Percentiles rank a stretch among this genome's conserved stretches.
These are phyloP conservation scores for Fusarium dlaminii DNA, from an alignment of 2,329 filamentous ascomycete species.

Conservation along the genomic window DNA sequence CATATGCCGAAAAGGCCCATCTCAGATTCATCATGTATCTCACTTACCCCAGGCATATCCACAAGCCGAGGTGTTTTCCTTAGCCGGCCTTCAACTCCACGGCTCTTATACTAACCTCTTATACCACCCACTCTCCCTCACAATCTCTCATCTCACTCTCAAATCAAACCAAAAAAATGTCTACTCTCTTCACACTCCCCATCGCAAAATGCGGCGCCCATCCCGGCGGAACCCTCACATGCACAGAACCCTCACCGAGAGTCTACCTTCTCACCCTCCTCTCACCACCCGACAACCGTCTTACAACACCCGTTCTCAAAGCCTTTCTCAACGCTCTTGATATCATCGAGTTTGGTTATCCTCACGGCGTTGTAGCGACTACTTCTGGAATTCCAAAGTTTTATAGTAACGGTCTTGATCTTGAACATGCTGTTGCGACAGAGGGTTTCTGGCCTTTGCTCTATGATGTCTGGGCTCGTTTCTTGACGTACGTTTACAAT, in stretches of 20 bases:
- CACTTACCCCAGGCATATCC: constrained; percentile 4
- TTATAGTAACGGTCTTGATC: constrained; percentile 85
- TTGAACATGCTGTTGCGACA: constrained; percentile 69
- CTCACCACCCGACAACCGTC: constrained; percentile 79
- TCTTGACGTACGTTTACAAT: constrained; percentile 51
- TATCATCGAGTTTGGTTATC: constrained; percentile 73
- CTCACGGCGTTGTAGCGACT: constrained; percentile 79
- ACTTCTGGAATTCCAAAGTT: constrained; percentile 81
- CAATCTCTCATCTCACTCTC: not conserved
- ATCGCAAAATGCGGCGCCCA: constrained; percentile 59
- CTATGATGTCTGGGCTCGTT: constrained; percentile 71
- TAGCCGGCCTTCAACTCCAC: constrained; percentile 8
- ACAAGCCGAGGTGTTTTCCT: constrained; percentile 35
- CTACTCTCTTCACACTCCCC: constrained; percentile 58
- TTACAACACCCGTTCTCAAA: constrained; percentile 74
- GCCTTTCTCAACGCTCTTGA: constrained; percentile 77
- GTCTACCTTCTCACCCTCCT: constrained; percentile 79
- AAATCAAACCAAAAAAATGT: constrained; percentile 11
- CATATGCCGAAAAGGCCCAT: constrained; percentile 6
- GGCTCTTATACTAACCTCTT: not conserved
- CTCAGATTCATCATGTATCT: not conserved
- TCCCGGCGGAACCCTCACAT: constrained; percentile 67
- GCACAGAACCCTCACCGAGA: constrained; percentile 66
- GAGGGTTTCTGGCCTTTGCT: constrained; percentile 71
- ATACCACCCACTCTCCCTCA: not conserved